Base-by-base conservation (phyloP, 306 rosid genomes). In the Bauhinia variegata region DNA sequence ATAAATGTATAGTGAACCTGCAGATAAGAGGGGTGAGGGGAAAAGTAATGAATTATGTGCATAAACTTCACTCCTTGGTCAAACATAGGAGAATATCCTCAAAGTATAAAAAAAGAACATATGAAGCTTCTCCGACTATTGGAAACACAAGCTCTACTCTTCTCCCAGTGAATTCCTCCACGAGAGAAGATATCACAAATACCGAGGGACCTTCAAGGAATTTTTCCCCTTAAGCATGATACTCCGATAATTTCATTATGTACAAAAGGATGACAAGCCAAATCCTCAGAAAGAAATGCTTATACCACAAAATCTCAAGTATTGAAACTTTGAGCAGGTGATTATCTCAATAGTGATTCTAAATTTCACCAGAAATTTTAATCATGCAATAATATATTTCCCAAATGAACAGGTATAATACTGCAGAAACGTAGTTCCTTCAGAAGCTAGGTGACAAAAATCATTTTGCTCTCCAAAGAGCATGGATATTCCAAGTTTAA, bases 1-100 rank as follows among this genome's bases (percentile, higher is more conserved):
- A 78, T 77, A 48, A 89, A 89, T 58, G 97, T 93, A 72, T 89
- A 89, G 67, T 70, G 87, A 67, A 88, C 91, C 98, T 89, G 79
- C 53, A 68, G 48, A 54, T 54, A 31, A 66, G 28, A 32, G n/a
- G n/a, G n/a, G n/a, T n/a, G 53, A 32, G n/a, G n/a, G n/a, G n/a
- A n/a, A n/a, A n/a, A n/a, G 50, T 63, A 33, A 64, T 60, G 18
- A 28, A 65, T 49, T 8, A 58, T 14, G 52, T n/a, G 42, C 15
- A 49, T 56, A 30, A 73, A n/a, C 38, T 14, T 59, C 39, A 53
- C 8, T 48, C 13, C 48, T 15, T 50, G 37, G 23, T 33, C 69
- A 31, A 33, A 34, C 10, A 53, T 6, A 6, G 47, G 38, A 54
- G 37, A 50, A 19, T 51, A 63, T 51, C 43, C 38, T 30, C 4